A percentile compares a stretch with the other conserved stretches of the same genome.
These are phyloP conservation scores for Litsea cubeba DNA, from an alignment of 164 flowering plant genomes.

Conservation along the genomic window DNA sequence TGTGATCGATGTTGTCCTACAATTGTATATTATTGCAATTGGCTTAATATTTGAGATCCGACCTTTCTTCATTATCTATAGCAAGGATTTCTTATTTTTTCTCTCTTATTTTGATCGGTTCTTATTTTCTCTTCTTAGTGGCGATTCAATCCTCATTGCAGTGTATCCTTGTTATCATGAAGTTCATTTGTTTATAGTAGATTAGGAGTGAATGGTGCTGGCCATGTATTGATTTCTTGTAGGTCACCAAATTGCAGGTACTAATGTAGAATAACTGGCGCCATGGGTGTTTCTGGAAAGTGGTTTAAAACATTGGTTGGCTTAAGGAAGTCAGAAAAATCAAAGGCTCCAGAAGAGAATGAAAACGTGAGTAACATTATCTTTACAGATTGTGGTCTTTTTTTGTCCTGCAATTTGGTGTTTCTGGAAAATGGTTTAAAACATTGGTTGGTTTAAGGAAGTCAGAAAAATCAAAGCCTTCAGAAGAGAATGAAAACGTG, in stretches of 20 bases:
- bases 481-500: slow-evolving; percentile 58
- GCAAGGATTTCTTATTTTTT: neutral
- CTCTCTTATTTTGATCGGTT: neutral
- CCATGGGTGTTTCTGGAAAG: slow-evolving; percentile 78
- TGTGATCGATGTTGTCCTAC: neutral
- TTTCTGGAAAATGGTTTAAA: slow-evolving; percentile 74
- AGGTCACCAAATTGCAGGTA: slow-evolving; percentile 6
- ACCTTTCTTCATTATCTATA: neutral
- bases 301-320: slow-evolving; percentile 84
- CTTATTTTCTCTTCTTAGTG: too few relatives aligned
- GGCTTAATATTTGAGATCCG: neutral
- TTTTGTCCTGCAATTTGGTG: neutral
- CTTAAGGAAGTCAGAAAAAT: slow-evolving; percentile 64
- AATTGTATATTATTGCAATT: neutral
- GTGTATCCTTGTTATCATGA: neutral
- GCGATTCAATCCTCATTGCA: too few relatives aligned
- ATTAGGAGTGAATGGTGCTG: neutral
- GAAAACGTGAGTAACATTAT: slow-evolving; percentile 42
- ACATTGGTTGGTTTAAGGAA: slow-evolving; percentile 75
- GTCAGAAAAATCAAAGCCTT: slow-evolving; percentile 57
- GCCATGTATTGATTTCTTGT: slow-evolving; percentile 7
- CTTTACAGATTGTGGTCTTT: neutral
- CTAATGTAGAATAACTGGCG: slow-evolving; percentile 7
- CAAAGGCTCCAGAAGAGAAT: slow-evolving; percentile 48
- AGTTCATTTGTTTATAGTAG: neutral